Evolutionary conservation across 2,329 filamentous ascomycete species (phyloP).

Genomic region (Scedosporium minutisporum): DNA sequence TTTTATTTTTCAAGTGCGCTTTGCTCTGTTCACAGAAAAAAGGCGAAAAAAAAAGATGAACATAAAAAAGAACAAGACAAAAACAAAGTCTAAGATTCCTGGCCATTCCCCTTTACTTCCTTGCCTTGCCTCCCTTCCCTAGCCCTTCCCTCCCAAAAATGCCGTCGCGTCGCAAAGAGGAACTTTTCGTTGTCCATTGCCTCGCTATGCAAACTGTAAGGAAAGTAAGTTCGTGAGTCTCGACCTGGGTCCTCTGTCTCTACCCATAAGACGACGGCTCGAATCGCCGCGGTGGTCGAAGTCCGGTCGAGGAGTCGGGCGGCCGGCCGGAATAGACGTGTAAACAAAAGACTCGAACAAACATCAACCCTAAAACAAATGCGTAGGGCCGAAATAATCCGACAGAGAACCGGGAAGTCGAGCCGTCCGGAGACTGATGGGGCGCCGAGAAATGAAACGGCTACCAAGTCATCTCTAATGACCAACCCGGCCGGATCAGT

Average conservation of each 20-base stretch:
- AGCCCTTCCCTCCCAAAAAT: neutral
- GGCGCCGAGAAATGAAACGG: too few species aligned
- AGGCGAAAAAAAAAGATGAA: neutral
- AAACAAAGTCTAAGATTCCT: neutral
- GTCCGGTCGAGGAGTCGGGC: neutral
- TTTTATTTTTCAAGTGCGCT: neutral
- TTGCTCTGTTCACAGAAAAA: neutral
- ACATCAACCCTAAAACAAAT: too few species aligned
- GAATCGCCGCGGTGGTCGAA: neutral
- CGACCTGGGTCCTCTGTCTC: neutral
- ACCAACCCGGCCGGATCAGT: too few species aligned
- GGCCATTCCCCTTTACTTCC: neutral
- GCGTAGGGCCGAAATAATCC: too few species aligned
- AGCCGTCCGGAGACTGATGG: too few species aligned
- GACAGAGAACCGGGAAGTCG: too few species aligned
- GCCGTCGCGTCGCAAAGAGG: neutral
- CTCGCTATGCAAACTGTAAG: neutral
- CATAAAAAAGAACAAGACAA: conserved; percentile 5
- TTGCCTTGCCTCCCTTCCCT: neutral
- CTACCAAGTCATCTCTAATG: too few species aligned
- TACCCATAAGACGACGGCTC: neutral
- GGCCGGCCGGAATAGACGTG: too few species aligned
- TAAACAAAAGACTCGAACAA: too few species aligned
- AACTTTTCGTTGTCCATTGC: neutral
- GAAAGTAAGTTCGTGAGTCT: neutral